Base-by-base conservation (phyloP, 1,284 basidiomycete species). In the Microbotryomycetes sp. region DNA sequence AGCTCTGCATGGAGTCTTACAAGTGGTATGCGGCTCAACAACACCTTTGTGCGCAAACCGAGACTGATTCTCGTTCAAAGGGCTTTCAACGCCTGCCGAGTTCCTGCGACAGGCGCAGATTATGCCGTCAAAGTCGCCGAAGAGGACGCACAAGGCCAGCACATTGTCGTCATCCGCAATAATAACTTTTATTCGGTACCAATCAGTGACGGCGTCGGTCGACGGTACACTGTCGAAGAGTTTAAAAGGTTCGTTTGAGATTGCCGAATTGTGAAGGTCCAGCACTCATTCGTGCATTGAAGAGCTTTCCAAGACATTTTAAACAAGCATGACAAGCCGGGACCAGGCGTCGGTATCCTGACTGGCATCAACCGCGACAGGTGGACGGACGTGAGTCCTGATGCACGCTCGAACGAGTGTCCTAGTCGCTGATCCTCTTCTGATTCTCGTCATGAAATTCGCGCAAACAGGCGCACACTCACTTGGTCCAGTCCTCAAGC, bases 31-130 rank as follows among this genome's bases (percentile, higher is more conserved):
- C 51, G 59, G 23, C 13, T 11, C n/a, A n/a, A n/a, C n/a, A n/a
- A n/a, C n/a, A n/a, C n/a, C n/a, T n/a, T n/a, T n/a, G n/a, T n/a
- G n/a, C n/a, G n/a, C n/a, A n/a, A n/a, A n/a, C n/a, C n/a, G n/a
- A 56, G 75, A 63, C 6, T 30, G 16, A 24, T 23, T 27, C 50
- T 18, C 31, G 23, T 15, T 15, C 29, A 4, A 41, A 68, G 90
- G 90, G 91, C 93, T 86, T 93, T 92, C 71, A 91, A 93, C 76
- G 89, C 88, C 71, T 88, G 83, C 70, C 87, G 90, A 56, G 79
- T 93, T 41, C 91, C 90, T 2, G 86, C 87, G 2, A 78, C 83
- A 49, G 83, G 83, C 0, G 76, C 84, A 1, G 91, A 93, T 74
- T 90, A 87, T 82, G 85, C 85, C 57, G 78, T 86, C 54, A 84